Conservation (phyloP, 2,329 filamentous ascomycete genomes). For the Fusarium udum region DNA sequence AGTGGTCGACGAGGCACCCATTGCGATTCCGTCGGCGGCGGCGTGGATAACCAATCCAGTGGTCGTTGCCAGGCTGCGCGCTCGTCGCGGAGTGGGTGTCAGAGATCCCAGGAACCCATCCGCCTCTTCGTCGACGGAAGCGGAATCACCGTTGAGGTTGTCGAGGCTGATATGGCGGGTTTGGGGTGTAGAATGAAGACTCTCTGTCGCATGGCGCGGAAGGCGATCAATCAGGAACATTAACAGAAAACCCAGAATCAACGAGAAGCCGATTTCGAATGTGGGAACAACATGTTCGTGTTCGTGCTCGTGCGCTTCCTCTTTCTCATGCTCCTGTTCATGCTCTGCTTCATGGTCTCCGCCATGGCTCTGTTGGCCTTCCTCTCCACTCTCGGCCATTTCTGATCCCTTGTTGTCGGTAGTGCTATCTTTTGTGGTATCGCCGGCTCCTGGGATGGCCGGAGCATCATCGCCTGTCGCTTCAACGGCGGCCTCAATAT, state of each 20-base stretch:
- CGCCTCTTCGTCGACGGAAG: constrained; percentile 63
- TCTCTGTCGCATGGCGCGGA: constrained; percentile 75
- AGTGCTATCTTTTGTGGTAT: constrained; percentile 9
- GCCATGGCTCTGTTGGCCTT: constrained; percentile 47
- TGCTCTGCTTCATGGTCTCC: constrained; percentile 41
- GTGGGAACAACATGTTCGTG: constrained; percentile 60
- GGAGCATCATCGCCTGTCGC: constrained; percentile 25
- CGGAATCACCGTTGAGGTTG: constrained; percentile 69
- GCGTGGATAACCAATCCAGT: constrained; percentile 96
- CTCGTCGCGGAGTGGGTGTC: constrained; percentile 65
- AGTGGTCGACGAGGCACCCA: constrained; percentile 86
- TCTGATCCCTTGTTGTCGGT: constrained; percentile 14
- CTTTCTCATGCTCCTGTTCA: constrained; percentile 46
- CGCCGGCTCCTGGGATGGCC: constrained; percentile 15
- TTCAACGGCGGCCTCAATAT: constrained; percentile 24
- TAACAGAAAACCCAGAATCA: constrained; percentile 88
- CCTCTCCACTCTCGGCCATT: constrained; percentile 19
- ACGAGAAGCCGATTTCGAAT: constrained; percentile 84
- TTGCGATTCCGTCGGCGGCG: constrained; percentile 91
- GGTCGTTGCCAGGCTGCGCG: constrained; percentile 80
- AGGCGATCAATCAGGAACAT: constrained; percentile 97
- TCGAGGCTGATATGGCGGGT: constrained; percentile 90
- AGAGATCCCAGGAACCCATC: constrained; percentile 69
- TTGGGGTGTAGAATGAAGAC: constrained; percentile 70
- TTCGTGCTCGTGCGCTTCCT: constrained; percentile 52